phyloP scores from a whole-genome alignment of 2,329 filamentous ascomycete species.

The Scedosporium minutisporum region DNA sequence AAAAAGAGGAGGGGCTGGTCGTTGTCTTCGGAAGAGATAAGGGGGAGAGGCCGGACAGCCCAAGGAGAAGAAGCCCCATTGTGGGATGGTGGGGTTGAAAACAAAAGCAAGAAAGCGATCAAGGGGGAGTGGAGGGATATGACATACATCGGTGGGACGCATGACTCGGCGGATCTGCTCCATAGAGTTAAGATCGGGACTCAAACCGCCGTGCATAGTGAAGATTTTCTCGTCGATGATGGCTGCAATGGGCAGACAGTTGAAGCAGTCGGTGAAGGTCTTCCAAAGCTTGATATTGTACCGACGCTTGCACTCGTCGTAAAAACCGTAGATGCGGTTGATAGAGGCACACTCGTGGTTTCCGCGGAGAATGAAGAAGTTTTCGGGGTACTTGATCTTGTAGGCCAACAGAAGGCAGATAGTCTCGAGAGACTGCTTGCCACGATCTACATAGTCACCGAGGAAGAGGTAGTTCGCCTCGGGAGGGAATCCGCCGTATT shows the following conservation, averaged over 20 bases:
- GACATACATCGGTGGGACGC: constrained; percentile 93
- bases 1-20: too few relatives aligned
- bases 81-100: background rate
- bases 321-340: constrained; percentile 99
- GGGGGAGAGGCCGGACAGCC: background rate
- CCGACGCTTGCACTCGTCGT: constrained; percentile 97
- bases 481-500: constrained; percentile 95
- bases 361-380: constrained; percentile 96
- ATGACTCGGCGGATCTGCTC: constrained; percentile 98
- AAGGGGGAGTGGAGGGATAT: background rate
- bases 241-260: constrained; percentile 93
- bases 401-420: constrained; percentile 94
- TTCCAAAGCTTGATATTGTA: constrained; percentile 99
- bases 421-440: constrained; percentile 98
- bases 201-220: constrained; percentile 97
- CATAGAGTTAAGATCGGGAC: constrained; percentile 97
- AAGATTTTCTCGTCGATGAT: constrained; percentile 99
- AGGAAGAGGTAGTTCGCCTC: constrained; percentile 99
- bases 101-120: background rate
- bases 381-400: constrained; percentile 99
- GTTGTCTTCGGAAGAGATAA: background rate
- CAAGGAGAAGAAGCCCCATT: background rate
- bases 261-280: constrained; percentile 99
- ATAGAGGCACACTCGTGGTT: constrained; percentile 99
- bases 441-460: constrained; percentile 96